Evolutionary conservation across 257 asterid species (phyloP).

Genomic region (Capsicum pubescens): DNA sequence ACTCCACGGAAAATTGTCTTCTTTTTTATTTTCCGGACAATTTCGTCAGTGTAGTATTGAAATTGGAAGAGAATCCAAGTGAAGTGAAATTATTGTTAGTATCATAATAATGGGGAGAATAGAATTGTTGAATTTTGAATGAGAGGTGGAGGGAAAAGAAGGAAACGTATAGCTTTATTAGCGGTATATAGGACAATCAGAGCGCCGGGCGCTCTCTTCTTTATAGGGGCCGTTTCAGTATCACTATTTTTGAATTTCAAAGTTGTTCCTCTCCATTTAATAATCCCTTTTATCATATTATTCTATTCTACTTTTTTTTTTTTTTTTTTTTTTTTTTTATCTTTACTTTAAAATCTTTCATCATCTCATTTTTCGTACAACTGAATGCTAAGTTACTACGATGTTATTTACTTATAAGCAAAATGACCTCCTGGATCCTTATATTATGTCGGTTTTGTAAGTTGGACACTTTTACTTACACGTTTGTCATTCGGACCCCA

Average conservation of each 20-base stretch:
- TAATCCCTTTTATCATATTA: too few species aligned
- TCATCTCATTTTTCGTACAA: not conserved
- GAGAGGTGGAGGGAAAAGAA: constrained; percentile 36
- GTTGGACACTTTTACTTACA: too few species aligned
- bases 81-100: not conserved
- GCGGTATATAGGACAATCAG: not conserved
- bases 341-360: too few species aligned
- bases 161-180: not conserved
- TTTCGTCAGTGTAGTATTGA: not conserved
- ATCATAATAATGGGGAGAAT: not conserved
- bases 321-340: not conserved
- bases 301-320: too few species aligned
- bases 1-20: not conserved
- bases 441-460: too few species aligned
- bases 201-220: not conserved
- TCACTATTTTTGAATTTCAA: constrained; percentile 47
- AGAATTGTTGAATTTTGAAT: constrained; percentile 34
- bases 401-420: too few species aligned
- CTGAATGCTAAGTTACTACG: not conserved
- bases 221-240: constrained; percentile 24
- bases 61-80: not conserved
- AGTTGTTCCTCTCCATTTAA: constrained; percentile 32
- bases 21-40: not conserved
- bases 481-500: too few species aligned
- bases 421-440: too few species aligned